phyloP scores from a whole-genome alignment of 2,329 filamentous ascomycete species.

The Zymoseptoria pseudotritici region DNA sequence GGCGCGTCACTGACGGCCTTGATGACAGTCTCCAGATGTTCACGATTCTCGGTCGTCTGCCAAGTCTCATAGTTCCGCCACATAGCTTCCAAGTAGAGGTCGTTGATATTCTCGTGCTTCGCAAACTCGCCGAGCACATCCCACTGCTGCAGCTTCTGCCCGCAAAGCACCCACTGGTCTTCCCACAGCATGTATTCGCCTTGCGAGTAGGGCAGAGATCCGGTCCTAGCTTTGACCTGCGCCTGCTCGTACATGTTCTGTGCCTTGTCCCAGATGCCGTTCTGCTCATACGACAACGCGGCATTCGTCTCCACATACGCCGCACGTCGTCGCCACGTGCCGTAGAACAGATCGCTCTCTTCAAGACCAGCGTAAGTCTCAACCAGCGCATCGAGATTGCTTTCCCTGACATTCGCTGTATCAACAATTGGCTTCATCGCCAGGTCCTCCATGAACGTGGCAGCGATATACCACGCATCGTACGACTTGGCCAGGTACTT shows the following conservation, averaged over 20 bases:
- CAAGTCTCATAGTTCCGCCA: constrained; percentile 96
- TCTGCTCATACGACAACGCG: constrained; percentile 94
- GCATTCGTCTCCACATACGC: constrained; percentile 98
- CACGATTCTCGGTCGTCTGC: constrained; percentile 76
- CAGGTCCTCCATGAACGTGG: constrained; percentile 81
- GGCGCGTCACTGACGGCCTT: constrained; percentile 97
- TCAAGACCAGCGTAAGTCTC: constrained; percentile 85
- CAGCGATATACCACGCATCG: constrained; percentile 93
- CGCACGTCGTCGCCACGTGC: constrained; percentile 88
- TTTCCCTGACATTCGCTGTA: constrained; percentile 77
- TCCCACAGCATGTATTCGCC: constrained; percentile 99
- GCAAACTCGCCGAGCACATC: constrained; percentile 95
- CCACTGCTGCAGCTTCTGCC: constrained; percentile 98
- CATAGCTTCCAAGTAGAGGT: constrained; percentile 86
- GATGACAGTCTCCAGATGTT: constrained; percentile 85
- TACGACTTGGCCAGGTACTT: constrained; percentile 93
- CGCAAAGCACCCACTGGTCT: constrained; percentile 96
- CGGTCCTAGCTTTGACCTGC: constrained; percentile 93
- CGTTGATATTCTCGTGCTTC: constrained; percentile 97
- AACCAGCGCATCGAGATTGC: constrained; percentile 90
- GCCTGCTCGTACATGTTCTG: constrained; percentile 95
- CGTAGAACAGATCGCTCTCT: constrained; percentile 96
- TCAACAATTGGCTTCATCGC: constrained; percentile 79
- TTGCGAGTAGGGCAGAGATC: constrained; percentile 90
- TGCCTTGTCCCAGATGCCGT: constrained; percentile 98